A percentile compares a stretch with the other conserved stretches of the same genome.
phyloP scores from a whole-genome alignment of 805 yeast genomes.

The Candida suzukii region DNA sequence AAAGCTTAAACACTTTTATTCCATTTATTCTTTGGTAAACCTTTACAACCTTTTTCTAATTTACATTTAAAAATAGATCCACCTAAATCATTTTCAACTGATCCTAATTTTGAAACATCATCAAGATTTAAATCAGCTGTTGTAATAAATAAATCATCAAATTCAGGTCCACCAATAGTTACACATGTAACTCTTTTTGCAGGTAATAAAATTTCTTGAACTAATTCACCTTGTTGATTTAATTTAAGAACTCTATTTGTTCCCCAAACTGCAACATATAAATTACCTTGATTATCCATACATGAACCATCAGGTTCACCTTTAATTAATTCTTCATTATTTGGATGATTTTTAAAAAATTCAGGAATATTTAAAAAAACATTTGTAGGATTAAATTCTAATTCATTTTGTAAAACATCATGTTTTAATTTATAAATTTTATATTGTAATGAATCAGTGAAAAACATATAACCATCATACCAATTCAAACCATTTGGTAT shows the following conservation, averaged over 20 bases:
- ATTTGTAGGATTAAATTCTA: conserved; percentile 27
- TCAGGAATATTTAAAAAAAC: conserved; percentile 29
- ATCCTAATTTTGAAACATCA: conserved; percentile 21
- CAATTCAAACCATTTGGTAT: conserved; percentile 75
- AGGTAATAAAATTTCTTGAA: conserved; percentile 51
- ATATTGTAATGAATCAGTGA: conserved; percentile 45
- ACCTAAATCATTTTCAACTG: conserved; percentile 38
- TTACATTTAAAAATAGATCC: conserved; percentile 50
- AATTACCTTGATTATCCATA: conserved; percentile 43
- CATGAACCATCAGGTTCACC: conserved; percentile 83
- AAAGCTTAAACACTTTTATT: not conserved
- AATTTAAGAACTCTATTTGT: conserved; percentile 50
- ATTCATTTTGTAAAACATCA: conserved; percentile 26
- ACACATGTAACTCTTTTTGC: conserved; percentile 57
- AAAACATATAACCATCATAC: conserved; percentile 36
- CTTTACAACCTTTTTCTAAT: conserved; percentile 15
- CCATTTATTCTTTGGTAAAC: conserved; percentile 5
- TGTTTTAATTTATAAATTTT: conserved; percentile 43
- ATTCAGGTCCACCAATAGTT: conserved; percentile 54
- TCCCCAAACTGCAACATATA: conserved; percentile 66
- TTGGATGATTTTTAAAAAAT: conserved; percentile 6
- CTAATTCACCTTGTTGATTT: conserved; percentile 39
- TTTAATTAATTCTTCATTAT: conserved; percentile 18
- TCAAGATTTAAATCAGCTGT: conserved; percentile 51
- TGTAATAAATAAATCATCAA: conserved; percentile 59